Evolutionary conservation across 768 basidiomycete genomes (phyloP).

Genomic region (Phlebiopsis gigantea): DNA sequence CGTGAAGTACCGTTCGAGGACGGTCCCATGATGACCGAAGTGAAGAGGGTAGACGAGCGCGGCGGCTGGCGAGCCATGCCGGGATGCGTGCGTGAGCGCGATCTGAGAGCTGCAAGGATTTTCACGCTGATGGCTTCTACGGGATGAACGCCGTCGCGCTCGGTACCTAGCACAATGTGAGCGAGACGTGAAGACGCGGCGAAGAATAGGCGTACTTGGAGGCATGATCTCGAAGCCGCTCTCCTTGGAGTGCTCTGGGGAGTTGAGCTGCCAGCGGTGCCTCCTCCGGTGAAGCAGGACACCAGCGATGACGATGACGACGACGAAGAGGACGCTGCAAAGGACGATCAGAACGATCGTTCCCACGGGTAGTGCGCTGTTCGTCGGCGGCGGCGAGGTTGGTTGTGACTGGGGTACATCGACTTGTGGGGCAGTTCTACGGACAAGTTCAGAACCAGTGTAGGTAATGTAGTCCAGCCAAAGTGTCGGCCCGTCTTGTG

Average conservation of each 20-base stretch:
- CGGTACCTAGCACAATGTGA: background rate
- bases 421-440: background rate
- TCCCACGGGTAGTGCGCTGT: background rate
- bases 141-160: background rate
- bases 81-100: background rate
- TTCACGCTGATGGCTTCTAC: background rate
- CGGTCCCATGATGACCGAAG: background rate
- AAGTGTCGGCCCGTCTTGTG: background rate
- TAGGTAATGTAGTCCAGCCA: background rate
- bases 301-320: background rate
- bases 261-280: background rate
- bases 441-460: background rate
- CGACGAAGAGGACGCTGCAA: background rate
- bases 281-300: background rate
- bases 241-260: background rate
- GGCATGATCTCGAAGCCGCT: background rate
- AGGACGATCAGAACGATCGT: background rate
- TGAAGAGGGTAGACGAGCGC: background rate
- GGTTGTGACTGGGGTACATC: background rate
- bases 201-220: background rate
- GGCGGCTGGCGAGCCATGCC: background rate
- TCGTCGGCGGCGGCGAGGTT: background rate
- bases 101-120: background rate
- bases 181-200: background rate
- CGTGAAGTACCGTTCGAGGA: background rate